phyloP scores from a whole-genome alignment of 805 yeast genomes.

The Candida morakotiae region DNA sequence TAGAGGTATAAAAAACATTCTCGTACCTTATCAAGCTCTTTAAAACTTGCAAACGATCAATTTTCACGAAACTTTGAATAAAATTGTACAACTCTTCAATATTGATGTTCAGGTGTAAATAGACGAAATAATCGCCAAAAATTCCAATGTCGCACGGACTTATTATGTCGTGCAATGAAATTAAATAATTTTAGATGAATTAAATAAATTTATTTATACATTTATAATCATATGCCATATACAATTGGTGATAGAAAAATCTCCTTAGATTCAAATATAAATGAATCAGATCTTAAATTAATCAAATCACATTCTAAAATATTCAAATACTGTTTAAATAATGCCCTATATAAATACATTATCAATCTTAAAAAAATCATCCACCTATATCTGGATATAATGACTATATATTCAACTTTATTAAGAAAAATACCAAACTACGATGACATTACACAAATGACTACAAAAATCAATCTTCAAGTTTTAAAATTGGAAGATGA shows the following conservation, averaged over 20 bases:
- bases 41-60: too few species aligned
- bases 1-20: too few species aligned
- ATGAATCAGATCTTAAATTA: slow-evolving; percentile 22
- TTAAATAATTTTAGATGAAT: too few species aligned
- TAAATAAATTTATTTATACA: too few species aligned
- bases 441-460: slow-evolving; percentile 36
- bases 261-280: slow-evolving; percentile 16
- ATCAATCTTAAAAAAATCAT: slow-evolving; percentile 27
- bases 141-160: too few species aligned
- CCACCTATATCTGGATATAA: slow-evolving; percentile 33
- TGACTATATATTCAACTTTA: slow-evolving; percentile 37
- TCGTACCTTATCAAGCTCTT: too few species aligned
- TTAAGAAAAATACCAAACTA: slow-evolving; percentile 36
- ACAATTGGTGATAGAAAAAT: slow-evolving; percentile 33
- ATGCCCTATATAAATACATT: slow-evolving; percentile 22
- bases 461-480: slow-evolving; percentile 16
- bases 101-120: too few species aligned
- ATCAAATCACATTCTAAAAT: slow-evolving; percentile 24
- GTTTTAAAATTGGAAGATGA: slow-evolving; percentile 27
- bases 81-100: too few species aligned
- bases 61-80: too few species aligned
- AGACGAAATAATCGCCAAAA: too few species aligned
- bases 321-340: slow-evolving; percentile 31
- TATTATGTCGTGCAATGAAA: too few species aligned
- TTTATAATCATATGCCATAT: slow-evolving; percentile 33